Base-by-base conservation (phyloP, 1,284 basidiomycete genomes). In the Rhodotorula sp. region DNA sequence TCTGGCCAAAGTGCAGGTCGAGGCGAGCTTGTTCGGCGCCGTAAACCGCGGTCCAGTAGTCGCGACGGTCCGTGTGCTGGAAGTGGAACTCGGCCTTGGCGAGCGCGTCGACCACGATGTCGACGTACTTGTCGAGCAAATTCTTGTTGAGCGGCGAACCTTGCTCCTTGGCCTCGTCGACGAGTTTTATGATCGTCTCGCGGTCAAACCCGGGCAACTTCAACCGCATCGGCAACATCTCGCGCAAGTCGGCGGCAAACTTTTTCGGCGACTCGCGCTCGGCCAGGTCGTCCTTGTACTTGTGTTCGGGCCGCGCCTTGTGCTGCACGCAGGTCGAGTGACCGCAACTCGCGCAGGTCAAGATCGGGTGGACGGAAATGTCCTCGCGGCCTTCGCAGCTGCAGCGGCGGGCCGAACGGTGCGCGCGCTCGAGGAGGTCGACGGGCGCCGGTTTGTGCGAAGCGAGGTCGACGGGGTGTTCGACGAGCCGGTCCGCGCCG, bases 231-330 rank as follows among this genome's bases (percentile, higher is more conserved):
- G 95, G 95, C 20, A 97, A 84, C 3, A 87, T 84, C 2, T 87
- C 85, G 79, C 94, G 95, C 69, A 96, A 84, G 68, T 86, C 84
- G 74, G 86, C 85, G 37, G 88, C 87, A 78, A 96, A 96, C 10
- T 85, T 83, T 29, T 85, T 84, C 0, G 94, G 93, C 22, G 85
- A 83, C 12, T 91, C 79, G 14, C 83, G 79, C 42, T 76, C 62
- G 57, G 76, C 76, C 14, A 75, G 67, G 49, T 72, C 91, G 83
- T 4, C 82, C 45, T 81, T 78, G 74, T 88, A 88, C 73, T 88
- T 88, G 80, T 97, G 94, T 74, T 93, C 89, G 0, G 95, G 95
- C 68, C 92, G 87, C 33, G 93, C 93, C 55, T 91, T 91, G 78
- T 94, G 96, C 75, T 87, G 88, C 73, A 86, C 85, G 82, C 94